Evolutionary conservation across 2,329 filamentous ascomycete genomes (phyloP).

Genomic region (Balansia obtecta): DNA sequence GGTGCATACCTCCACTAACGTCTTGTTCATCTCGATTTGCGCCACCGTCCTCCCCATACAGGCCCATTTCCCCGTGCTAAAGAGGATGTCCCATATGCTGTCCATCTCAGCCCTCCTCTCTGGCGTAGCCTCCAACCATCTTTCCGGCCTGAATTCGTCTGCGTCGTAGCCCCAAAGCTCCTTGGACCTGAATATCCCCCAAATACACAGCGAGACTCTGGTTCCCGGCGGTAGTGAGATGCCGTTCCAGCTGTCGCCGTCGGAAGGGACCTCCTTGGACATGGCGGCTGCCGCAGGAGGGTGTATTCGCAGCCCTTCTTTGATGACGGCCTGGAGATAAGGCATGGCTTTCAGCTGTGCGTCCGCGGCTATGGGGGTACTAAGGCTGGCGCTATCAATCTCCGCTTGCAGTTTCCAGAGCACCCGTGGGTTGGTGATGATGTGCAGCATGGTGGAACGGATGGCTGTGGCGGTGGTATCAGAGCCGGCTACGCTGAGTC

Average conservation of each 20-base stretch:
- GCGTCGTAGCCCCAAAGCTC: slow-evolving; percentile 24
- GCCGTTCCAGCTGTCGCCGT: slow-evolving; percentile 20
- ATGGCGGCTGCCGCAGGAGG: slow-evolving; percentile 23
- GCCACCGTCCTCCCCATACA: slow-evolving; percentile 27
- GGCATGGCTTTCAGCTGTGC: slow-evolving; percentile 22
- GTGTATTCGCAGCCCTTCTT: slow-evolving; percentile 30
- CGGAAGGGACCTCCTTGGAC: slow-evolving; percentile 20
- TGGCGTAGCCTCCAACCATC: slow-evolving; percentile 23
- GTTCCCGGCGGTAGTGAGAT: slow-evolving; percentile 21
- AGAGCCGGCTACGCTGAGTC: slow-evolving; percentile 30
- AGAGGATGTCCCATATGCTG: slow-evolving; percentile 24
- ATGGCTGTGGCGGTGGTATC: slow-evolving; percentile 45
- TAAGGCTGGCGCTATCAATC: slow-evolving; percentile 8
- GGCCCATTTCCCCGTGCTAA: slow-evolving; percentile 25
- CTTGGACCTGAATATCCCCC: slow-evolving; percentile 21
- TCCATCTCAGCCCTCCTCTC: slow-evolving; percentile 23
- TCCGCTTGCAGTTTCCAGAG: slow-evolving; percentile 28
- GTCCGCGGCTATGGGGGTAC: slow-evolving; percentile 16
- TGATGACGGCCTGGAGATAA: slow-evolving; percentile 36
- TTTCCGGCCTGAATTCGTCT: slow-evolving; percentile 21
- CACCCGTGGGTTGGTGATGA: slow-evolving; percentile 35
- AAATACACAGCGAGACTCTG: slow-evolving; percentile 20
- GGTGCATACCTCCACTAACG: slow-evolving; percentile 26
- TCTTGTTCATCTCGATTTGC: slow-evolving; percentile 26
- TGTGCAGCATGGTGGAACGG: slow-evolving; percentile 36